Evolutionary conservation across 345 rosid genomes (phyloP), one percentile per base, ranked within the genome.

Genomic region (Odontarrhena argentea): DNA sequence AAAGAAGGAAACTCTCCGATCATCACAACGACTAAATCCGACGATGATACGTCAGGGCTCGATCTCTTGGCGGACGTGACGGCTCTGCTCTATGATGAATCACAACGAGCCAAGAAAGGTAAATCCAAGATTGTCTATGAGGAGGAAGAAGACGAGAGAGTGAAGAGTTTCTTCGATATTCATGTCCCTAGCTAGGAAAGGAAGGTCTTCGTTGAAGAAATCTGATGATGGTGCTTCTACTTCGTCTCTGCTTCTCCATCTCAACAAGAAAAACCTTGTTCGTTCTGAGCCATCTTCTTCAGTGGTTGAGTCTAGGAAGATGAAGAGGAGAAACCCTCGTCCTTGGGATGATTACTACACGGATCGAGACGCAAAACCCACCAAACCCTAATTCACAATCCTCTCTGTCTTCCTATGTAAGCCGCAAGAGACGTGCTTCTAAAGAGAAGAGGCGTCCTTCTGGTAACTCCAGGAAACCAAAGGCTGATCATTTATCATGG

Each of bases 381-480:
- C 6, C 9, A 60, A 43, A 14, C 53, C 42, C 53, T 60, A 14
- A 3, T 60, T 32, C 15, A 13, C 13, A 44, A 5, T 53, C 57
- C 0, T 60, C 40, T 25, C 37, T 22, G 8, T 41, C 63, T 41
- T 25, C 37, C 11, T 58, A 49, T 5, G n/a, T 41, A 41, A 60
- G 11, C 1, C 32, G 65, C 51, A 61, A 45, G 54, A 61, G 65
- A 7, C 43, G 8, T 45, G 65, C 54, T 3, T 13, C 30, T 10
- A 0, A 18, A 1, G 10, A 61, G 32, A 61, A 8, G 8, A 46
- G 34, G 54, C 0, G 43, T 34, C 14, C 2, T 34, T 14, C 7
- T 3, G 60, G 56, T 46, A 13, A 28, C 11, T 10, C 6, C 52
- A 60, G 60, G 52, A 69, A 50, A 42, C 15, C 25, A n/a, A 69